Base-by-base conservation (phyloP, 805 yeast genomes). In the Limtongozyma cylindracea region DNA sequence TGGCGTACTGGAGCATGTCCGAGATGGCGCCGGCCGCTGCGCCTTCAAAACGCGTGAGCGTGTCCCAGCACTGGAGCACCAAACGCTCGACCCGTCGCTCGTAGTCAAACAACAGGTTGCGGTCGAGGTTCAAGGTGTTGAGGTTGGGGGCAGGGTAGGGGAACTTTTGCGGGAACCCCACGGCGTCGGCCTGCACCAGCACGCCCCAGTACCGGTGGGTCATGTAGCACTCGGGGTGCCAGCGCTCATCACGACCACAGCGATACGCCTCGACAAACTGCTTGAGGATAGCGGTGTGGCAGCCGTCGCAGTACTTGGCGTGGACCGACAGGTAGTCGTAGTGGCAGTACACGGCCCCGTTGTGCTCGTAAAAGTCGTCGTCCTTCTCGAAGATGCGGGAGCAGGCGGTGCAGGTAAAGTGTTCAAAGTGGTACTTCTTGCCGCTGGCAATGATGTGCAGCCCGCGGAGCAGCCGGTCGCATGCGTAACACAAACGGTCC, bases 171-270 rank as follows among this genome's bases (percentile, higher is more conserved):
- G 37, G 43, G 20, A 45, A 18, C 52, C 82, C 58, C 13, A 71
- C 56, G 6, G 61, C 49, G 22, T 59, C 68, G 0, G 72, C 56
- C 1, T 71, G 58, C 12, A 88, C 52, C 25, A 68, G 60, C 11
- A 82, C 91, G 38, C 78, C 80, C 98, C 98, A 88, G 37, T 78
- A 82, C 43, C 82, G 82, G 49, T 74, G 82, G 21, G 88, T 91
- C 80, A 91, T 91, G 39, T 80, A 88, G 50, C 99, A 88, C 41
- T 91, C 96, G 2, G 95, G 96, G 45, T 88, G 99, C 99, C 99
- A 88, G 39, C 78, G 91, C 41, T 82, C 92, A 26, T 74, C 71
- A 32, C 70, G 60, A 12, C 94, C 94, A 22, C 94, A 93, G 32
- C 88, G 58, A 28, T 66, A 76, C 20, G 84, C 65, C 42, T 84